These are phyloP conservation scores for Metschnikowia koreensis DNA, from an alignment of 805 yeast species.

Conservation along the genomic window DNA sequence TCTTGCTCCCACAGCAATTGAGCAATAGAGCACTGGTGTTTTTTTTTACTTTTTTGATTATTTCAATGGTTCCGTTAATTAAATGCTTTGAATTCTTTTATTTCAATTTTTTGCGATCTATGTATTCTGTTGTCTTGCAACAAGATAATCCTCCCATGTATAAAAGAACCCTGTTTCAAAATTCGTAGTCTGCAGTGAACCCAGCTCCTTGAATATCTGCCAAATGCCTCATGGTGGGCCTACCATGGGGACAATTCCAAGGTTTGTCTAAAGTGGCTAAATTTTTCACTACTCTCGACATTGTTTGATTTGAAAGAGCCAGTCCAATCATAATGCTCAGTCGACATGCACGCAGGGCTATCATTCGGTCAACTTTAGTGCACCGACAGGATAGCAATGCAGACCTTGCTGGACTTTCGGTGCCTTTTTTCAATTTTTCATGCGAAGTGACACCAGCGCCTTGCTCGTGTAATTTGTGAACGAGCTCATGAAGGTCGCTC, in stretches of 20 bases:
- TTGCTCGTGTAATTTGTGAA: constrained; percentile 61
- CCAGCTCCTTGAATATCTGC: constrained; percentile 46
- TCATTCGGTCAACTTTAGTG: constrained; percentile 75
- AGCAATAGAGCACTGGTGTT: too few species aligned
- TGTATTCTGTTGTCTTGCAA: too few species aligned
- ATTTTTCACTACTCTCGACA: constrained; percentile 67
- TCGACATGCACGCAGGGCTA: constrained; percentile 95
- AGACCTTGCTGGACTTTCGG: not conserved
- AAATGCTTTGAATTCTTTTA: too few species aligned
- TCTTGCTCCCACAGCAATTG: too few species aligned
- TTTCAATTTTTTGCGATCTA: too few species aligned
- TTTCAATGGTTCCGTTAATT: too few species aligned
- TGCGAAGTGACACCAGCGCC: constrained; percentile 4
- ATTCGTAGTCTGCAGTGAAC: constrained; percentile 15
- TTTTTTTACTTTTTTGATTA: too few species aligned
- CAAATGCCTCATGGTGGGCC: constrained; percentile 94
- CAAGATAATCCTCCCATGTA: too few species aligned
- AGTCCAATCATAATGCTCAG: constrained; percentile 92
- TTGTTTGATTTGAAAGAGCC: constrained; percentile 53
- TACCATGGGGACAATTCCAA: constrained; percentile 96
- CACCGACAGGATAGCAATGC: constrained; percentile 40
- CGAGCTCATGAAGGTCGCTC: constrained; percentile 72
- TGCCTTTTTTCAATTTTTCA: not conserved
- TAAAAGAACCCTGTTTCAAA: not conserved
- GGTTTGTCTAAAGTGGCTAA: constrained; percentile 80